A percentile compares a stretch with the other conserved stretches of the same genome.
Evolutionary conservation across 208 protist species (phyloP).

Genomic region (Porcisia deanei): DNA sequence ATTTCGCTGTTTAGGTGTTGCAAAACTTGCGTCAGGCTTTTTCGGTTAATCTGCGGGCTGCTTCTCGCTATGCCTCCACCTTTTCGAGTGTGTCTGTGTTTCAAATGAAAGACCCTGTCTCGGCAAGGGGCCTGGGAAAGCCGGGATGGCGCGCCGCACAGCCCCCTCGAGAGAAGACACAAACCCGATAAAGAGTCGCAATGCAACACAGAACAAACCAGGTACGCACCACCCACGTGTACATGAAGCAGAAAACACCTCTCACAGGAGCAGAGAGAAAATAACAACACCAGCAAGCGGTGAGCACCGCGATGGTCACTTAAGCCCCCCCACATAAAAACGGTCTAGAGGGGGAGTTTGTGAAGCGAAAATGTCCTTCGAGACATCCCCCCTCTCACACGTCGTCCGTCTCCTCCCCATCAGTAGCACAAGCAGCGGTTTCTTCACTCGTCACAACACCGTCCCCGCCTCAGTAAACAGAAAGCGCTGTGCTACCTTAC

Average conservation of each 20-base stretch:
- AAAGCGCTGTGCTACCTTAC: background rate
- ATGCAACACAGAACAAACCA: background rate
- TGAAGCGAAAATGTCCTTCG: background rate
- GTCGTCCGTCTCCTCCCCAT: background rate
- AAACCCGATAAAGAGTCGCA: background rate
- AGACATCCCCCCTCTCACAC: background rate
- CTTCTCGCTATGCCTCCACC: background rate
- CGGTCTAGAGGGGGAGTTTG: background rate
- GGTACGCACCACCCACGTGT: background rate
- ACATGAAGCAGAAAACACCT: background rate
- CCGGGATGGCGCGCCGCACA: background rate
- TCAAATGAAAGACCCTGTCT: too few relatives aligned
- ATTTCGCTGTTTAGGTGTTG: background rate
- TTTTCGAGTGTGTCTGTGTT: background rate
- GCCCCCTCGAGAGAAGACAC: background rate
- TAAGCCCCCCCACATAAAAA: background rate
- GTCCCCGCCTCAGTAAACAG: background rate
- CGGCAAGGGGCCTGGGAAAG: background rate
- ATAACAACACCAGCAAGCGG: background rate
- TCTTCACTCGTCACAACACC: background rate
- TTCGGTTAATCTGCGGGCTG: background rate
- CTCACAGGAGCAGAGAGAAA: background rate
- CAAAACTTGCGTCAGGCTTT: too few relatives aligned
- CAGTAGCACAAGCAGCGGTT: background rate
- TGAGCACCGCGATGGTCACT: background rate